Conservation (phyloP, 1,139 yeast species). For the Pichia sp. region DNA sequence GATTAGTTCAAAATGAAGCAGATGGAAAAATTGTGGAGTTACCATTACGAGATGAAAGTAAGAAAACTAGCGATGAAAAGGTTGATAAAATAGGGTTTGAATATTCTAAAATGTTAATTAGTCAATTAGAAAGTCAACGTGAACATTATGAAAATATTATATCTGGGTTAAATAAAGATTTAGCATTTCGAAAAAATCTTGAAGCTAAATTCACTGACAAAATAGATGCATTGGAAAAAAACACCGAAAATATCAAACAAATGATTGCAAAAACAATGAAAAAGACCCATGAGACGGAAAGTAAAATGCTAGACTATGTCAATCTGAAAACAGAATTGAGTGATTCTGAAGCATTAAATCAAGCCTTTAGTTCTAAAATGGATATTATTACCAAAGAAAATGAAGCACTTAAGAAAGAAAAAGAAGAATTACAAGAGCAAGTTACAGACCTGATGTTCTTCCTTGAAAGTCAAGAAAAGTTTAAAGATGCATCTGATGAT, state of each 20-base stretch:
- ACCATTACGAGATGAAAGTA: constrained; percentile 31
- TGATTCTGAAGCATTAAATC: constrained; percentile 53
- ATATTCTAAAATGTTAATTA: constrained; percentile 72
- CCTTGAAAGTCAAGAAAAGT: constrained; percentile 69
- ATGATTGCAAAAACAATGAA: too few species aligned
- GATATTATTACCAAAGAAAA: constrained; percentile 45
- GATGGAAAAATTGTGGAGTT: constrained; percentile 86
- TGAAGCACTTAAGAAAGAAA: constrained; percentile 38
- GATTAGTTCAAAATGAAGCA: constrained; percentile 77
- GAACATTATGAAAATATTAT: constrained; percentile 67
- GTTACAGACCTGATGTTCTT: constrained; percentile 80
- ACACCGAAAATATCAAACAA: too few species aligned
- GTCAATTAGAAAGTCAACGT: constrained; percentile 87
- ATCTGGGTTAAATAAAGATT: constrained; percentile 20
- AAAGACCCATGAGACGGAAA: constrained; percentile 16
- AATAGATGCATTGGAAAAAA: constrained; percentile 1
- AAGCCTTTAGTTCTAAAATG: constrained; percentile 56
- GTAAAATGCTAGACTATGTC: constrained; percentile 33
- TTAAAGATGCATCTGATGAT: constrained; percentile 67
- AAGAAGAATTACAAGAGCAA: constrained; percentile 62
- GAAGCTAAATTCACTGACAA: constrained; percentile 31
- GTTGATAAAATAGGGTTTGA: constrained; percentile 59
- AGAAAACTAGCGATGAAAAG: constrained; percentile 33
- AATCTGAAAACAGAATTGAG: constrained; percentile 31
- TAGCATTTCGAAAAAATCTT: constrained; percentile 19